Conservation (phyloP, 768 basidiomycete species). For the Cubamyces lactineus region DNA sequence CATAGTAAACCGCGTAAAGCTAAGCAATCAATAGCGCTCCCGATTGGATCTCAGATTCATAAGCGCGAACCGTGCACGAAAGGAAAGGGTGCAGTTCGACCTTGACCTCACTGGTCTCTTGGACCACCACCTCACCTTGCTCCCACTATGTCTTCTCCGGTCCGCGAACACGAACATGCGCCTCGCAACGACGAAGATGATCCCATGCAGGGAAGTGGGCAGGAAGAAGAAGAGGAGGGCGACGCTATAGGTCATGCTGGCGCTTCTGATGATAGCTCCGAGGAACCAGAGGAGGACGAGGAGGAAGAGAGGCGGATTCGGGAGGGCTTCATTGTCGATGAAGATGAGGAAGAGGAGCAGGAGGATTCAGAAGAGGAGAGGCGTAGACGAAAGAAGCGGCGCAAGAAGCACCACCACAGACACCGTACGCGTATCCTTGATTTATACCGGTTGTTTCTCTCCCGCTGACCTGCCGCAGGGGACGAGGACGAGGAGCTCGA, state of each 20-base stretch:
- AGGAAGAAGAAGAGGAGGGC: constrained; percentile 47
- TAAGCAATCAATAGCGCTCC: not conserved
- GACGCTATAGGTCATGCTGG: constrained; percentile 56
- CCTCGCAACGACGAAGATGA: constrained; percentile 50
- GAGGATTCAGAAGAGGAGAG: constrained; percentile 58
- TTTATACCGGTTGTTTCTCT: constrained; percentile 37
- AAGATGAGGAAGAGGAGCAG: constrained; percentile 83
- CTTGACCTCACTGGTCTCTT: constrained; percentile 8
- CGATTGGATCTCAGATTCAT: constrained; percentile 17
- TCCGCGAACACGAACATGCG: constrained; percentile 39
- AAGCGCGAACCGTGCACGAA: constrained; percentile 5
- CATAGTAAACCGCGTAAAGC: not conserved
- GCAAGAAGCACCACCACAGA: constrained; percentile 60
- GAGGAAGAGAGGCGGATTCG: constrained; percentile 81
- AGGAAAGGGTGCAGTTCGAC: constrained; percentile 8
- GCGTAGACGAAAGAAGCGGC: constrained; percentile 67
- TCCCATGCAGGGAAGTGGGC: constrained; percentile 57
- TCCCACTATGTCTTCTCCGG: constrained; percentile 45
- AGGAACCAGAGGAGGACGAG: constrained; percentile 88
- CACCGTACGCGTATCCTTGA: constrained; percentile 52
- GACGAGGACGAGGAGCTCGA: constrained; percentile 74
- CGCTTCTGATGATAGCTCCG: constrained; percentile 80
- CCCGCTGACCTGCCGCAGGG: constrained; percentile 34
- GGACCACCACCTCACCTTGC: constrained; percentile 19
- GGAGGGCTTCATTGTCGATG: constrained; percentile 92